Evolutionary conservation across 371 early-diverging fungal genomes (phyloP).

Genomic region (Syncephalastrum contaminatum): DNA sequence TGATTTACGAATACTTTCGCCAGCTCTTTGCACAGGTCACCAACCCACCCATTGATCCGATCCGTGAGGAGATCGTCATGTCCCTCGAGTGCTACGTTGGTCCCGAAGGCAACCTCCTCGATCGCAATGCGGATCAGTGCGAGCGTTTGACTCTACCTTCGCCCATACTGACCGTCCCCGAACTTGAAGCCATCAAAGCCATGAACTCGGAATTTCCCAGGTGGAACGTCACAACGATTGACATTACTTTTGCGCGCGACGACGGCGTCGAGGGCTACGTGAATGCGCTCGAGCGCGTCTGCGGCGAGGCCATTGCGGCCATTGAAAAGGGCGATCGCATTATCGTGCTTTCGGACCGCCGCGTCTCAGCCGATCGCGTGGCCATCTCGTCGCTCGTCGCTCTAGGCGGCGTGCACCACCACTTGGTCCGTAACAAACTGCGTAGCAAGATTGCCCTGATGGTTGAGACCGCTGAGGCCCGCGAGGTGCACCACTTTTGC

Average conservation of each 20-base stretch:
- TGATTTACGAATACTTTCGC: slow-evolving; percentile 94
- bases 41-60: slow-evolving; percentile 97
- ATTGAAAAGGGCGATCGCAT: slow-evolving; percentile 82
- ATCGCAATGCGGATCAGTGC: slow-evolving; percentile 76
- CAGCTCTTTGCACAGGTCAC: slow-evolving; percentile 97
- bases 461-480: slow-evolving; percentile 93
- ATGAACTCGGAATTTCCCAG: slow-evolving; percentile 59
- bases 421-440: slow-evolving; percentile 84
- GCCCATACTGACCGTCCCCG: slow-evolving; percentile 82
- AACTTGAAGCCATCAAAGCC: slow-evolving; percentile 75
- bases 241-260: slow-evolving; percentile 77
- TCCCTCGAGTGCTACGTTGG: slow-evolving; percentile 93
- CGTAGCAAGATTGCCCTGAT: slow-evolving; percentile 87
- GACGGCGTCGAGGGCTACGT: slow-evolving; percentile 82
- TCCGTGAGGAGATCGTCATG: slow-evolving; percentile 98
- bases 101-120: slow-evolving; percentile 91
- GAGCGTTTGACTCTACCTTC: slow-evolving; percentile 78
- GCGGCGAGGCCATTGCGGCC: slow-evolving; percentile 77
- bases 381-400: slow-evolving; percentile 86
- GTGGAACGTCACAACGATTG: slow-evolving; percentile 85
- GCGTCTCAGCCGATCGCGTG: slow-evolving; percentile 68
- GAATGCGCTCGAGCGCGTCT: slow-evolving; percentile 79
- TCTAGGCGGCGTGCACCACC: slow-evolving; percentile 95
- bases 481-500: slow-evolving; percentile 96
- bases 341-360: slow-evolving; percentile 83